Conservation (phyloP, 2,329 filamentous ascomycete genomes). For the Neopestalotiopsis sp. region DNA sequence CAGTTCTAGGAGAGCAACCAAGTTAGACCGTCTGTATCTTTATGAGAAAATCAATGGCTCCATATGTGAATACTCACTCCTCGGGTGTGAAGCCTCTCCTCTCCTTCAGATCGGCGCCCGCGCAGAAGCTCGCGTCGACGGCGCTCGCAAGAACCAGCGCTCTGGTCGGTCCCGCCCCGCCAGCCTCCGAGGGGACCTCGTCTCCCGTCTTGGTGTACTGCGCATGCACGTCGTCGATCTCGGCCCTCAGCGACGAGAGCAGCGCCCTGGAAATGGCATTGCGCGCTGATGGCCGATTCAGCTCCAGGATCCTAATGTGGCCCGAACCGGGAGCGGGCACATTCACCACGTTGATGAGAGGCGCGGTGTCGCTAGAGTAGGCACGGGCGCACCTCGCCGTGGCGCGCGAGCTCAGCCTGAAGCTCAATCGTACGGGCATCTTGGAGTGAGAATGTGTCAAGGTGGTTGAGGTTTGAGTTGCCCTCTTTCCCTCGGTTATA, state of each 20-base stretch:
- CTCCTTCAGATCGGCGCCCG: constrained; percentile 94
- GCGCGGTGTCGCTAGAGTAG: constrained; percentile 50
- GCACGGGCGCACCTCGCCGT: constrained; percentile 27
- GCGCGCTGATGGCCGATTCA: constrained; percentile 83
- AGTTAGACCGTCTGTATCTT: constrained; percentile 19
- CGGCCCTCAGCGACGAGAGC: constrained; percentile 70
- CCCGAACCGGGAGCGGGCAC: constrained; percentile 80
- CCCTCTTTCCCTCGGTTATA: background rate
- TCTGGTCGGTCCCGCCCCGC: constrained; percentile 66
- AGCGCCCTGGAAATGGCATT: constrained; percentile 89
- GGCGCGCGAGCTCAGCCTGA: constrained; percentile 24
- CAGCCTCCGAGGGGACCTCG: constrained; percentile 48
- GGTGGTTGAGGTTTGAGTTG: background rate
- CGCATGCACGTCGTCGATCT: constrained; percentile 73
- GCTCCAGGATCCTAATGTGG: constrained; percentile 84
- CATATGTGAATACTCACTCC: constrained; percentile 63
- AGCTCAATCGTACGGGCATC: constrained; percentile 33
- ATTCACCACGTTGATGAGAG: constrained; percentile 72
- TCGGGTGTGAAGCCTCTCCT: constrained; percentile 74
- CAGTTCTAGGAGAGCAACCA: constrained; percentile 61
- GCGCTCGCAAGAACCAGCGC: constrained; percentile 85
- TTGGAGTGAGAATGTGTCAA: background rate
- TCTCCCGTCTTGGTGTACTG: constrained; percentile 63
- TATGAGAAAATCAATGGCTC: background rate
- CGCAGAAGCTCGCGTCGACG: constrained; percentile 87